Conservation (phyloP, 352 stramenopile genomes). For the Blastocystis sp. region DNA sequence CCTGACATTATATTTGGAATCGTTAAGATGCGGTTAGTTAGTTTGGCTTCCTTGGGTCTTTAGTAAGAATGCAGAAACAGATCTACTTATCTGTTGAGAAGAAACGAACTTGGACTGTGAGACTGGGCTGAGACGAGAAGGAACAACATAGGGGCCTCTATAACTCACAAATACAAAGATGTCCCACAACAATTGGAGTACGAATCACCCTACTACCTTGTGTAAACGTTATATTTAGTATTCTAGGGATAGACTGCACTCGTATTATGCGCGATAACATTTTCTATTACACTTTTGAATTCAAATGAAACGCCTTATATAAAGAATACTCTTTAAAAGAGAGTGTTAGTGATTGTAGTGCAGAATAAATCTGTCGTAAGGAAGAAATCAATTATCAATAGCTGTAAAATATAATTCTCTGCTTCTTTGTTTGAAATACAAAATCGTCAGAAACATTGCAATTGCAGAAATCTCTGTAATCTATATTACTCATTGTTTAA, state of each 20-base stretch:
- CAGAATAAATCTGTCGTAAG: too few species aligned
- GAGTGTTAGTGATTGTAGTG: too few species aligned
- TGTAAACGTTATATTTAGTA: not conserved
- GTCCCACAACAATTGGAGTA: not conserved
- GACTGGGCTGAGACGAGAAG: not conserved
- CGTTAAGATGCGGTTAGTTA: constrained; percentile 7
- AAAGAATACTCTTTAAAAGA: too few species aligned
- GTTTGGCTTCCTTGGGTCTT: constrained; percentile 15
- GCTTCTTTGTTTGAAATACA: not conserved
- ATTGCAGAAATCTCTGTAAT: not conserved
- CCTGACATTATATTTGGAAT: constrained; percentile 58
- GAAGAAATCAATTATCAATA: too few species aligned
- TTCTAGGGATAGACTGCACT: not conserved
- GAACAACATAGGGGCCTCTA: not conserved
- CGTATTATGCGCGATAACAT: not conserved
- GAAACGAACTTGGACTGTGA: not conserved
- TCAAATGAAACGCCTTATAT: not conserved
- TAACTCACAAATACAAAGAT: not conserved
- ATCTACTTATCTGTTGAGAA: constrained; percentile 13
- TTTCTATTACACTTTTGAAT: not conserved
- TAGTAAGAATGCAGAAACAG: not conserved
- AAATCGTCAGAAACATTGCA: not conserved
- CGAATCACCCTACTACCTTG: not conserved
- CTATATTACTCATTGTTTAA: not conserved
- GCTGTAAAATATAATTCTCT: too few species aligned